Percentiles rank a stretch among this genome's conserved stretches.
phyloP scores from a whole-genome alignment of 2,329 filamentous ascomycete species.

The Fusarium humuli region DNA sequence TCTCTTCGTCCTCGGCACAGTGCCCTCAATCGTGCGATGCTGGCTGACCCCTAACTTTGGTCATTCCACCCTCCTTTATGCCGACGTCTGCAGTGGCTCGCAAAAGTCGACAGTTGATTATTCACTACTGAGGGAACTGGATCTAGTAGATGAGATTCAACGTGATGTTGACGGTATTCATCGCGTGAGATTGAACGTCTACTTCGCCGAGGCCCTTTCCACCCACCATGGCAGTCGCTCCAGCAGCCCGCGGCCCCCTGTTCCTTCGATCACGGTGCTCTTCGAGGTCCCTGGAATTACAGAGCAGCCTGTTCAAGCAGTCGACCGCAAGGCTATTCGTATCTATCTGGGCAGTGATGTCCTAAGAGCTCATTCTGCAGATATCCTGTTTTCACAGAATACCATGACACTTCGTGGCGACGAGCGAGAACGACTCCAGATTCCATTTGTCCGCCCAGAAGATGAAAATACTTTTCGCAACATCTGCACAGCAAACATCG shows the following conservation, averaged over 20 bases:
- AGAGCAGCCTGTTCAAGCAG: slow-evolving; percentile 54
- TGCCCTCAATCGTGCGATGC: slow-evolving; percentile 94
- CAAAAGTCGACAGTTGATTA: slow-evolving; percentile 86
- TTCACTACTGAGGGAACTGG: slow-evolving; percentile 79
- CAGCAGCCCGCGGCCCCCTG: slow-evolving; percentile 72
- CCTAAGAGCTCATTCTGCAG: slow-evolving; percentile 85
- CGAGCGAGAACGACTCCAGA: slow-evolving; percentile 85
- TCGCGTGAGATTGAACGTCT: slow-evolving; percentile 82
- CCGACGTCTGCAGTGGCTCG: slow-evolving; percentile 91
- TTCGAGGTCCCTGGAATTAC: slow-evolving; percentile 77
- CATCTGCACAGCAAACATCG: slow-evolving; percentile 72
- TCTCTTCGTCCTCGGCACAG: slow-evolving; percentile 85
- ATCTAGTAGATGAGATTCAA: slow-evolving; percentile 73
- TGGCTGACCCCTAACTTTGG: slow-evolving; percentile 94
- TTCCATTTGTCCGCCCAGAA: slow-evolving; percentile 93
- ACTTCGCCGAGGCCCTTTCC: slow-evolving; percentile 90
- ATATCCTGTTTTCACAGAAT: slow-evolving; percentile 92
- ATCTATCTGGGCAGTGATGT: slow-evolving; percentile 93
- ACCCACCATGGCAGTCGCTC: slow-evolving; percentile 80
- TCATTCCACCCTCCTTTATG: slow-evolving; percentile 88
- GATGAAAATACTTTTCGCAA: slow-evolving; percentile 84
- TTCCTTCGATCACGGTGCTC: slow-evolving; percentile 82
- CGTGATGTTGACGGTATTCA: slow-evolving; percentile 73
- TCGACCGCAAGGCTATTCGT: slow-evolving; percentile 73
- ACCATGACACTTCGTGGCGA: slow-evolving; percentile 88